A percentile compares a stretch with the other conserved stretches of the same genome.
Evolutionary conservation across 1,139 yeast species (phyloP).

Genomic region (Casaregolazyma suthepensis): DNA sequence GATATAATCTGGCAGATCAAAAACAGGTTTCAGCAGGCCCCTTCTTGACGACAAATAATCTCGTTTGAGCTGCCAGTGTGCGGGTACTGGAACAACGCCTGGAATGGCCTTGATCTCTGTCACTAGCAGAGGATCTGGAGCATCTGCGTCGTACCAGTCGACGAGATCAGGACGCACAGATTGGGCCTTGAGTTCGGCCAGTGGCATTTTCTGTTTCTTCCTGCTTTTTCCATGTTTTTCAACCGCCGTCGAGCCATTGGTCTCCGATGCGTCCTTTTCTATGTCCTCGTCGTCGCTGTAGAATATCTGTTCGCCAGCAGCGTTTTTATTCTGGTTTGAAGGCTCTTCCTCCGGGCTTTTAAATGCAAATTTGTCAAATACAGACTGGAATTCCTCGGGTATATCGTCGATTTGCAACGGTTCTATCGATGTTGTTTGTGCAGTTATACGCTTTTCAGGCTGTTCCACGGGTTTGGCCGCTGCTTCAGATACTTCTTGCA

Average conservation of each 20-base stretch:
- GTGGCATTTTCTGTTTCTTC: slow-evolving; percentile 51
- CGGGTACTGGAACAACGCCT: slow-evolving; percentile 72
- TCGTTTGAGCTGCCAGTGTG: slow-evolving; percentile 76
- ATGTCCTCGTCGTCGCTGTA: slow-evolving; percentile 31
- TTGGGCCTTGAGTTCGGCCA: slow-evolving; percentile 60
- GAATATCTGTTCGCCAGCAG: slow-evolving; percentile 24
- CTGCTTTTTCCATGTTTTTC: slow-evolving; percentile 37
- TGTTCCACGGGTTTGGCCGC: not conserved
- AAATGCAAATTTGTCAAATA: slow-evolving; percentile 12
- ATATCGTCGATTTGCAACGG: slow-evolving; percentile 4
- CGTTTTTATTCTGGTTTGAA: slow-evolving; percentile 15
- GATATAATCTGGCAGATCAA: slow-evolving; percentile 72
- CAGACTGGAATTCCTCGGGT: slow-evolving; percentile 2
- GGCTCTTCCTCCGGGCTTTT: slow-evolving; percentile 7
- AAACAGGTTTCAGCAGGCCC: slow-evolving; percentile 67
- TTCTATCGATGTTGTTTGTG: not conserved
- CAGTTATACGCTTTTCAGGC: slow-evolving; percentile 9
- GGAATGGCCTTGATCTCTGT: slow-evolving; percentile 59
- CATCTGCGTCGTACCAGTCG: slow-evolving; percentile 84
- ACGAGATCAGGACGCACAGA: slow-evolving; percentile 63
- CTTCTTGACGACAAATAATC: slow-evolving; percentile 71
- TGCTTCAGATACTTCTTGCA: slow-evolving; percentile 3
- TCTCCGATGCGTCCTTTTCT: slow-evolving; percentile 16
- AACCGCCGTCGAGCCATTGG: slow-evolving; percentile 9
- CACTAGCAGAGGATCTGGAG: slow-evolving; percentile 66